Evolutionary conservation across 805 yeast species (phyloP).

Genomic region (Hanseniaspora lachancei): DNA sequence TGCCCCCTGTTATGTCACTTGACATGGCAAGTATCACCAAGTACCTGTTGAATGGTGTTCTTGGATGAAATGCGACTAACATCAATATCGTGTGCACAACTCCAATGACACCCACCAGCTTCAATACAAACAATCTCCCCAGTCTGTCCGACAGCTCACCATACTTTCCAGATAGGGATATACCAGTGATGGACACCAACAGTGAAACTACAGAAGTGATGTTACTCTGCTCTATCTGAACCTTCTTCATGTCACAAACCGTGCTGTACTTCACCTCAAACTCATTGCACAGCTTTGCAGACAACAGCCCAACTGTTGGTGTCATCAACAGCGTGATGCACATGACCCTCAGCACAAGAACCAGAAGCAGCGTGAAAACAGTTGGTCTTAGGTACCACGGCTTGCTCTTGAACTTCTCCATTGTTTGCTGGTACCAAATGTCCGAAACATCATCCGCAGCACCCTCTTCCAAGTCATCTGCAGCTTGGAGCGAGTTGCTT

Average conservation of each 20-base stretch:
- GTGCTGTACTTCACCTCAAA: conserved; percentile 23
- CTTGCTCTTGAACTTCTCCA: conserved; percentile 31
- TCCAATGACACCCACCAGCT: conserved; percentile 23
- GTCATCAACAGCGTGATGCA: conserved; percentile 31
- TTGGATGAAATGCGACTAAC: conserved; percentile 25
- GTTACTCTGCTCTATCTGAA: conserved; percentile 36
- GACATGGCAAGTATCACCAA: conserved; percentile 34
- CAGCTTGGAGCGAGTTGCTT: conserved; percentile 6
- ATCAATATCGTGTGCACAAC: conserved; percentile 19
- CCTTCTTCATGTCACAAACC: conserved; percentile 29
- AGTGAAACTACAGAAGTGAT: conserved; percentile 36
- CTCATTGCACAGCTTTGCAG: conserved; percentile 32
- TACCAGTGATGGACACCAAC: conserved; percentile 33
- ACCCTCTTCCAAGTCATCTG: conserved; percentile 1
- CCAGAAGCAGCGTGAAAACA: conserved; percentile 34
- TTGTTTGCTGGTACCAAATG: conserved; percentile 39
- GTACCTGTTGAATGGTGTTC: conserved; percentile 28
- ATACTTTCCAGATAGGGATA: conserved; percentile 47
- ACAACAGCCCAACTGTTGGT: conserved; percentile 28
- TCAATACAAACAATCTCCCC: conserved; percentile 45
- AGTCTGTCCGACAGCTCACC: conserved; percentile 51
- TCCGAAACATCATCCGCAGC: background rate
- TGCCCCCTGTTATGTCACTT: conserved; percentile 49
- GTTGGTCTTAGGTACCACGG: conserved; percentile 51
- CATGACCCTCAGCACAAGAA: conserved; percentile 33